Conservation (phyloP, 495 filamentous ascomycete species). For the Neurospora sp. region DNA sequence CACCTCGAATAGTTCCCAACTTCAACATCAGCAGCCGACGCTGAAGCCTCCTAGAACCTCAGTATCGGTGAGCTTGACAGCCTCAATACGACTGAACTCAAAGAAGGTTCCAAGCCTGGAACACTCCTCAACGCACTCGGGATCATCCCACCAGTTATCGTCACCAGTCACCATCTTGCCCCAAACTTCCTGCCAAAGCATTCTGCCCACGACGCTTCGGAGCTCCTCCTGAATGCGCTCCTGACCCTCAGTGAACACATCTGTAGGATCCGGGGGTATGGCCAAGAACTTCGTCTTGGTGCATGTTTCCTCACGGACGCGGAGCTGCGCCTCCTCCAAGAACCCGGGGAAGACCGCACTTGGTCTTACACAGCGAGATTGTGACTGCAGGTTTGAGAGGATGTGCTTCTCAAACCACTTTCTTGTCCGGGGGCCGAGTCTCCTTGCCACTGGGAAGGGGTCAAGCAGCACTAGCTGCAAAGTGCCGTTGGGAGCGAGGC, state of each 20-base stretch:
- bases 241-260: not conserved
- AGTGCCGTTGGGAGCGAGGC: slow-evolving; percentile 25
- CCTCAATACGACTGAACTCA: slow-evolving; percentile 37
- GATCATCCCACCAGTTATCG: slow-evolving; percentile 44
- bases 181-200: slow-evolving; percentile 39
- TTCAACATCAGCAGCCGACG: not conserved
- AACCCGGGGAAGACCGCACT: slow-evolving; percentile 32
- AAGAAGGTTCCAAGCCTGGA: slow-evolving; percentile 33
- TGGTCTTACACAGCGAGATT: slow-evolving; percentile 36
- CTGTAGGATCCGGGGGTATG: slow-evolving; percentile 8
- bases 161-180: slow-evolving; percentile 31
- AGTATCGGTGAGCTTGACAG: slow-evolving; percentile 19
- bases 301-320: slow-evolving; percentile 22
- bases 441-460: slow-evolving; percentile 30
- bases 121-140: slow-evolving; percentile 37
- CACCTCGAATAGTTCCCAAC: not conserved
- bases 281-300: slow-evolving; percentile 28
- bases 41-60: not conserved
- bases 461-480: slow-evolving; percentile 40
- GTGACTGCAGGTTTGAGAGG: slow-evolving; percentile 32
- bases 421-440: slow-evolving; percentile 34
- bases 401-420: slow-evolving; percentile 41
- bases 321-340: slow-evolving; percentile 31
- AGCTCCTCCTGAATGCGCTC: slow-evolving; percentile 21
- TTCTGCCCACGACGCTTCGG: slow-evolving; percentile 26